Percentiles rank a stretch among this genome's conserved stretches.
These are phyloP conservation scores for Plectosphaerella cucumerina DNA, from an alignment of 2,329 filamentous ascomycete genomes.

Conservation along the genomic window DNA sequence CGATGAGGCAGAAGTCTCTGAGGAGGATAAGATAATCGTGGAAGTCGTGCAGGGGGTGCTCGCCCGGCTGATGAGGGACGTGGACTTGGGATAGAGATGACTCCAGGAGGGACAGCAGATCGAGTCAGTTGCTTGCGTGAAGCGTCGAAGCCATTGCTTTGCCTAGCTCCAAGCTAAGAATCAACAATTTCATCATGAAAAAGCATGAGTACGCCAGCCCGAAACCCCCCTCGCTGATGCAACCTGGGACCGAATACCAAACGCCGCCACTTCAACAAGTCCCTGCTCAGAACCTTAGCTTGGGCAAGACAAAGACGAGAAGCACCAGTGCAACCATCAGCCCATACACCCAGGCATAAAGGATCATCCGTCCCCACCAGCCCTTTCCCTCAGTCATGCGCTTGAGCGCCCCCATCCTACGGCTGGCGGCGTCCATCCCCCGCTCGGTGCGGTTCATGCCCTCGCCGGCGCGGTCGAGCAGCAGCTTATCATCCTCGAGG, in stretches of 20 bases:
- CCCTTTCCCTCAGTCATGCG: conserved; percentile 84
- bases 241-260: not conserved
- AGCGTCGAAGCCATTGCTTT: too few relatives aligned
- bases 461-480: conserved; percentile 65
- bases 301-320: conserved; percentile 82
- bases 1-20: conserved; percentile 1
- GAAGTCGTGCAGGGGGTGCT: not conserved
- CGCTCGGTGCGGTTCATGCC: conserved; percentile 73
- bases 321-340: conserved; percentile 75
- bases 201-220: not conserved
- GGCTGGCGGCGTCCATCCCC: conserved; percentile 72
- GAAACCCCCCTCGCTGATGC: not conserved
- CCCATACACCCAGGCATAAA: conserved; percentile 80
- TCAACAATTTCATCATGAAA: not conserved
- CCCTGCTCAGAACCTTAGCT: conserved; percentile 69
- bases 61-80: too few relatives aligned
- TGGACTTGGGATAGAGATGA: too few relatives aligned
- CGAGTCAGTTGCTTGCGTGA: too few relatives aligned
- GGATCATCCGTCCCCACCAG: conserved; percentile 77
- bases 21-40: not conserved
- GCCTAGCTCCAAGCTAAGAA: not conserved
- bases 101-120: too few relatives aligned
- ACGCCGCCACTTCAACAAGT: not conserved
- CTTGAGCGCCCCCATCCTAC: conserved; percentile 71
- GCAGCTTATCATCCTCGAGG: conserved; percentile 67